Evolutionary conservation across 2,329 filamentous ascomycete species (phyloP).

Genomic region (Hypomyces rosellus): DNA sequence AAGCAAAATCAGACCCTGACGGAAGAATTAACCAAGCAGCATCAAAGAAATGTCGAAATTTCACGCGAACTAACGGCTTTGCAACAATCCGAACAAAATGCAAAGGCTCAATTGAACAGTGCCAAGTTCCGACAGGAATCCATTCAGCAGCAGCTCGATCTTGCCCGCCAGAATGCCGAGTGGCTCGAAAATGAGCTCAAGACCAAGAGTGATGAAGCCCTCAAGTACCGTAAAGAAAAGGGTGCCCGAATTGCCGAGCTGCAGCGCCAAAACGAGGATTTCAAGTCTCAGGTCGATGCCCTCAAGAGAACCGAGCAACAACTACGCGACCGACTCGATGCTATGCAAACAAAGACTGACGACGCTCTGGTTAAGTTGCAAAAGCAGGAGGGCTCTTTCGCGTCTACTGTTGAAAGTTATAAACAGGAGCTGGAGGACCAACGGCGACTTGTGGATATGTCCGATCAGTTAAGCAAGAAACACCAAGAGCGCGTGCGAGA

Average conservation of each 20-base stretch:
- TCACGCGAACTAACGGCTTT: conserved; percentile 74
- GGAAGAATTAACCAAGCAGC: conserved; percentile 79
- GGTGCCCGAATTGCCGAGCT: conserved; percentile 81
- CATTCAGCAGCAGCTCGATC: conserved; percentile 81
- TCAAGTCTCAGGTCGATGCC: conserved; percentile 67
- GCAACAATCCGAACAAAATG: conserved; percentile 77
- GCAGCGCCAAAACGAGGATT: conserved; percentile 82
- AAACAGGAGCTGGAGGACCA: conserved; percentile 78
- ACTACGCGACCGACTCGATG: conserved; percentile 73
- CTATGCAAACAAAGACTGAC: conserved; percentile 80
- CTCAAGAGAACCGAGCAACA: conserved; percentile 74
- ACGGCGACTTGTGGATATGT: conserved; percentile 74
- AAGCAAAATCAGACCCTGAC: conserved; percentile 78
- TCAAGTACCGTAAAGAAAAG: conserved; percentile 93
- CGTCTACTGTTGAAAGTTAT: conserved; percentile 78
- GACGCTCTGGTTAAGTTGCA: conserved; percentile 77
- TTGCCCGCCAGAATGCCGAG: conserved; percentile 83
- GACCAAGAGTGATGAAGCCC: conserved; percentile 77
- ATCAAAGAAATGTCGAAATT: conserved; percentile 79
- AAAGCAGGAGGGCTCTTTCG: conserved; percentile 75
- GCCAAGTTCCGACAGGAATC: conserved; percentile 88
- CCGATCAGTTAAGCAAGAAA: conserved; percentile 67
- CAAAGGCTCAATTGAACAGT: conserved; percentile 71
- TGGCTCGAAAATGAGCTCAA: conserved; percentile 91
- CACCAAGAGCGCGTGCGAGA: conserved; percentile 65